Conservation (phyloP, 306 rosid species). For the Vigna radiata region DNA sequence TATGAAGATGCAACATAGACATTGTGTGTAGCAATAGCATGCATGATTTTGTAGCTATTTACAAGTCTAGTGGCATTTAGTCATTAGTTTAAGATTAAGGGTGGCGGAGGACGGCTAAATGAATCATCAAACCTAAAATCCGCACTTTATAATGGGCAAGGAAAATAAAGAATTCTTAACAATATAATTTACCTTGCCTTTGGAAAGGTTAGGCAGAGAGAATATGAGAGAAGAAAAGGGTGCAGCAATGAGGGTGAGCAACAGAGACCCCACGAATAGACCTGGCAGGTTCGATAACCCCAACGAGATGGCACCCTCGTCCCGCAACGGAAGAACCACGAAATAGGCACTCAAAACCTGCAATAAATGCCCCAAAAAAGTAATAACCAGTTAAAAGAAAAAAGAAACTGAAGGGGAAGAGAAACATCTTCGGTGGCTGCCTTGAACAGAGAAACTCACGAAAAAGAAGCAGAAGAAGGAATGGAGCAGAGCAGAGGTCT, state of each 20-base stretch:
- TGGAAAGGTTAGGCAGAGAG: conserved; percentile 78
- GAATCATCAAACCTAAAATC: conserved; percentile 15
- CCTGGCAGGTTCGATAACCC: conserved; percentile 87
- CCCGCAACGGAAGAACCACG: conserved; percentile 95
- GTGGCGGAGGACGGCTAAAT: too few relatives aligned
- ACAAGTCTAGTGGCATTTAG: too few relatives aligned
- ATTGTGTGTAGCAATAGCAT: neutral
- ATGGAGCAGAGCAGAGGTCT: conserved; percentile 76
- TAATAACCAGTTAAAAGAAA: too few relatives aligned
- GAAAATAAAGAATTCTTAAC: neutral
- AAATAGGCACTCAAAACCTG: conserved; percentile 97
- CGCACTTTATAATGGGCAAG: neutral
- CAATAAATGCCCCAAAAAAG: neutral
- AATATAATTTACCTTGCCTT: conserved; percentile 62
- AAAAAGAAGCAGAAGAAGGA: conserved; percentile 92
- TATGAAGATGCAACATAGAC: neutral
- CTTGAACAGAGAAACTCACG: conserved; percentile 57
- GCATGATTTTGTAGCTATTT: too few relatives aligned
- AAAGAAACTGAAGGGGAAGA: neutral
- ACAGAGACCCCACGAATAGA: conserved; percentile 78
- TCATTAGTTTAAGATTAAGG: too few relatives aligned
- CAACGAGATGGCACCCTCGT: conserved; percentile 90
- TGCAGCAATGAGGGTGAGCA: conserved; percentile 83
- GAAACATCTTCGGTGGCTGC: neutral
- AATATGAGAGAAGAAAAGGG: conserved; percentile 87